Percentiles rank a stretch among this genome's conserved stretches.
Evolutionary conservation across 345 rosid genomes (phyloP).

Genomic region (Salix udensis): DNA sequence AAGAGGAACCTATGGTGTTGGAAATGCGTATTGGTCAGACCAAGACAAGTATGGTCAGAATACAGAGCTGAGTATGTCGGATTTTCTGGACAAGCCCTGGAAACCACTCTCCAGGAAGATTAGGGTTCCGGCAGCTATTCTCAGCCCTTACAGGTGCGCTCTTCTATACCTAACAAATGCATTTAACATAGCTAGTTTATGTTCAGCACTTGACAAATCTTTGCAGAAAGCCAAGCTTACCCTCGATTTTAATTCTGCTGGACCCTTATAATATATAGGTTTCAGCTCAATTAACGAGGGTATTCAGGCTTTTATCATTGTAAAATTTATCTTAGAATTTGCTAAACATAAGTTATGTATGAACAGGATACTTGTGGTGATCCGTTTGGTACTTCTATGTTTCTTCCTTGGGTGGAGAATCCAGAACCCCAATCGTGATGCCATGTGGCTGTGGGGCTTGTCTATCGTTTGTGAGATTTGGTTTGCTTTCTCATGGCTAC

Average conservation of each 20-base stretch:
- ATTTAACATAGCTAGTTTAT: not conserved
- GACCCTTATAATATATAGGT: not conserved
- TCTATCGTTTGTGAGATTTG: constrained; percentile 80
- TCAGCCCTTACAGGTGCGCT: constrained; percentile 77
- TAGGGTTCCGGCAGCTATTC: constrained; percentile 50
- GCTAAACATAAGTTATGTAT: not conserved
- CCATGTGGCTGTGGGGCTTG: constrained; percentile 83
- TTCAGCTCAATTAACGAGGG: not conserved
- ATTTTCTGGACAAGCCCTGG: constrained; percentile 97
- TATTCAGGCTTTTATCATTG: not conserved
- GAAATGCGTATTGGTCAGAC: constrained; percentile 82
- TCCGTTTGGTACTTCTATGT: constrained; percentile 46
- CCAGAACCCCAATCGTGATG: constrained; percentile 72
- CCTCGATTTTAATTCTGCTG: not conserved
- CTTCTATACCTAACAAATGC: not conserved
- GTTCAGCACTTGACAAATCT: not conserved
- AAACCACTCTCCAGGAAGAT: constrained; percentile 85
- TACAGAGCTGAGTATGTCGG: constrained; percentile 61
- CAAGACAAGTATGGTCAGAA: constrained; percentile 34
- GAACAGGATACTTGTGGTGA: constrained; percentile 49
- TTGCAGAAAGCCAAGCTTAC: not conserved
- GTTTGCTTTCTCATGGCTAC: constrained; percentile 94
- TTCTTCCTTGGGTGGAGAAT: constrained; percentile 77
- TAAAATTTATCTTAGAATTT: not conserved
- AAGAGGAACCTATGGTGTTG: constrained; percentile 65